Conservation (phyloP, 139 green algal species). For the Tetradesmus lagerheimii region DNA sequence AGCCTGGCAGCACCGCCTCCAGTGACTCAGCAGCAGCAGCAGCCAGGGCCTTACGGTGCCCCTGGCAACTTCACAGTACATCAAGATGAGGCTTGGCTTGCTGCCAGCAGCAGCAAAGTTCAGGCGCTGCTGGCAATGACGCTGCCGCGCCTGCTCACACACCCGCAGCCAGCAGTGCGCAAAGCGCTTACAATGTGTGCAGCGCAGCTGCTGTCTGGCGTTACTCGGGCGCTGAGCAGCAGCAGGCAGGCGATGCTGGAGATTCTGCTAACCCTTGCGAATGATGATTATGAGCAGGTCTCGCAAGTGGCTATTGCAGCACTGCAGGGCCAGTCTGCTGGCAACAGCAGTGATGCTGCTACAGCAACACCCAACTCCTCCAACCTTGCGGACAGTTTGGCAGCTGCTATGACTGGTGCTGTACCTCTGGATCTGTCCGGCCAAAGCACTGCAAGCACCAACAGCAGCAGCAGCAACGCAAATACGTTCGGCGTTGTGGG, state of each 20-base stretch:
- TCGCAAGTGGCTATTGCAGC: constrained; percentile 41
- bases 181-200: constrained; percentile 55
- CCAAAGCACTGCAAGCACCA: constrained; percentile 34
- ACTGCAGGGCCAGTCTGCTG: not conserved
- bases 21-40: constrained; percentile 22
- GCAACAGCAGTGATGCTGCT: not conserved
- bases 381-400: constrained; percentile 11
- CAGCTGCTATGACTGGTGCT: constrained; percentile 9
- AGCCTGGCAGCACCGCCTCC: not conserved
- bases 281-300: constrained; percentile 79
- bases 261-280: constrained; percentile 69
- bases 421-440: not conserved
- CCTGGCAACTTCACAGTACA: not conserved
- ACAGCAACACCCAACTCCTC: too few species aligned
- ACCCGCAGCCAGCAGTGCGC: constrained; percentile 68
- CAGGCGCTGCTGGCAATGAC: constrained; percentile 56
- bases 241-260: constrained; percentile 61
- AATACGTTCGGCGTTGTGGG: not conserved
- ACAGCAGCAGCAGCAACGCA: constrained; percentile 38
- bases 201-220: constrained; percentile 59
- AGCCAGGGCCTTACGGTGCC: not conserved
- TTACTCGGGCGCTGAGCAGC: constrained; percentile 48
- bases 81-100: constrained; percentile 57
- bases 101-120: constrained; percentile 52
- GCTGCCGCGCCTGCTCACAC: constrained; percentile 69